Base-by-base conservation (phyloP, 495 filamentous ascomycete species). In the Cryomyces minteri region DNA sequence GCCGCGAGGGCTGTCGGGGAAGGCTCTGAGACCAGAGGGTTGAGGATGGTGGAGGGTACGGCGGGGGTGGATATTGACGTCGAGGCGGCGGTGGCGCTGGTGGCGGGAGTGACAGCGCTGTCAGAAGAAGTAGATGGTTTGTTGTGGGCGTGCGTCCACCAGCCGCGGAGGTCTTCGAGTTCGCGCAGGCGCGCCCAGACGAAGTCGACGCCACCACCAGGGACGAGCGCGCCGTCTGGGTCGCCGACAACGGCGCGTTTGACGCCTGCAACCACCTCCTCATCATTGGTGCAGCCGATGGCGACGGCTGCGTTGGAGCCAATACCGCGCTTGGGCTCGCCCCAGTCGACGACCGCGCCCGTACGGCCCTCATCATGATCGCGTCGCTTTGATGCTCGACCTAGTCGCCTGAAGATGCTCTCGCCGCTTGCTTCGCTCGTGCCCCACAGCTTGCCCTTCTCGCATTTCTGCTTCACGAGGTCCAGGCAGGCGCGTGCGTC, bases 391-490 rank as follows among this genome's bases (percentile, higher is more conserved):
- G 36, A 67, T 61, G 70, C 62, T 4, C 88, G 71, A 0, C 64
- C 69, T 5, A 98, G 66, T 3, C 92, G 75, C 51, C 78, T 84
- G 69, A 95, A 96, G 34, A 98, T 79, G 44, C 80, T 81, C 57
- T 98, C 90, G 18, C 73, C 75, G 37, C 72, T 77, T 5, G 71
- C 65, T 25, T 88, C 86, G 43, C 69, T 72, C 0, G 77, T 80
- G 6, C 84, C 90, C 79, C 87, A 98, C 32, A 63, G 62, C 41
- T 77, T 77, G 37, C 92, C 90, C 54, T 82, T 85, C 54, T 95
- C 86, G 58, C 92, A 94, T 59, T 98, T 98, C 58, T 83, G 76
- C 57, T 88, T 94, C 7, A 94, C 76, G 1, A 98, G 76, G 51
- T 98, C 92, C 11, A 98, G 73, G 46, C 83, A 88, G 4, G 90